Percentiles rank a stretch among this genome's conserved stretches.
Evolutionary conservation across 2,329 filamentous ascomycete genomes (phyloP).

Genomic region (Talaromyces sp.): DNA sequence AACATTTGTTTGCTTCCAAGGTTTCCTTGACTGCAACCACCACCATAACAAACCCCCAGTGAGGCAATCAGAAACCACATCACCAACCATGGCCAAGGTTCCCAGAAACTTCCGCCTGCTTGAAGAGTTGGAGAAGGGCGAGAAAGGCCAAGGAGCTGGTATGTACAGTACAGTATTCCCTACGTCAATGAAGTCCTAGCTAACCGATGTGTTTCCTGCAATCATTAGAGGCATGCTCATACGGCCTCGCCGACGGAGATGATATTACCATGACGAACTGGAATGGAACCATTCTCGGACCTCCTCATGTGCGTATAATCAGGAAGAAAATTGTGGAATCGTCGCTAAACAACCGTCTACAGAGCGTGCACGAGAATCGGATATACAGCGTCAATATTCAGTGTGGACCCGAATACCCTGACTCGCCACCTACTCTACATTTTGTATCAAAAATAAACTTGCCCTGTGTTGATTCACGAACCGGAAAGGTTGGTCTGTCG

Average conservation of each 20-base stretch:
- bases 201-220: not conserved
- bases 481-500: slow-evolving; percentile 61
- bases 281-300: slow-evolving; percentile 96
- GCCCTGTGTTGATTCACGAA: slow-evolving; percentile 80
- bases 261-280: slow-evolving; percentile 97
- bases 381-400: slow-evolving; percentile 98
- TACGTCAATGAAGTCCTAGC: not conserved
- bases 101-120: slow-evolving; percentile 94
- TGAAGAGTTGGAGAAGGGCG: slow-evolving; percentile 97
- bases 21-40: not conserved
- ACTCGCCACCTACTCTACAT: slow-evolving; percentile 80
- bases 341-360: slow-evolving; percentile 17
- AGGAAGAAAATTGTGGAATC: not conserved
- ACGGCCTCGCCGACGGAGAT: slow-evolving; percentile 88
- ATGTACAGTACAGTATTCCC: slow-evolving; percentile 20
- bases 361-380: slow-evolving; percentile 96
- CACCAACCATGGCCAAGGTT: slow-evolving; percentile 62
- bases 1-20: slow-evolving; percentile 3
- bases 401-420: slow-evolving; percentile 86
- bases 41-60: not conserved
- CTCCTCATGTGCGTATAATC: slow-evolving; percentile 72
- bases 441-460: slow-evolving; percentile 95
- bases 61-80: not conserved
- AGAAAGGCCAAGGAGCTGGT: slow-evolving; percentile 92
- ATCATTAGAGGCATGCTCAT: slow-evolving; percentile 82